Percentiles rank a stretch among this genome's conserved stretches.
phyloP scores from a whole-genome alignment of 352 stramenopile species.

The Phytophthora melonis region DNA sequence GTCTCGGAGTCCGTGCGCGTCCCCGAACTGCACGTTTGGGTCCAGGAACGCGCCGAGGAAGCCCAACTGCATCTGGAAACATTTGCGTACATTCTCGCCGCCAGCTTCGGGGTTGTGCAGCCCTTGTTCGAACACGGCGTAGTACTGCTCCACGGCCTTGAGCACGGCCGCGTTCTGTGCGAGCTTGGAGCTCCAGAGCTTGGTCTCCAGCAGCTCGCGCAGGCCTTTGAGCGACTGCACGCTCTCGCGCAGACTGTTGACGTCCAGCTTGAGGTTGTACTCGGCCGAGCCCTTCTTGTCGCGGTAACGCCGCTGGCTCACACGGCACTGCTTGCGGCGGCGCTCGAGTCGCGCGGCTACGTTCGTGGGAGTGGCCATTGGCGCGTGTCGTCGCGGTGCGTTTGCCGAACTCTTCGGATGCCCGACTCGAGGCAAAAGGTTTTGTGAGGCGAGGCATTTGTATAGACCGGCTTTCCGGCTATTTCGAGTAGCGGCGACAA shows the following conservation, averaged over 20 bases:
- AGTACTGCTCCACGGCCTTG: slow-evolving; percentile 79
- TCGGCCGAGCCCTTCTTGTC: slow-evolving; percentile 75
- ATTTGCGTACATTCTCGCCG: slow-evolving; percentile 51
- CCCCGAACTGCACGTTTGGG: slow-evolving; percentile 49
- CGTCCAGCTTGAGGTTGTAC: slow-evolving; percentile 75
- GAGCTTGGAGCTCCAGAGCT: slow-evolving; percentile 57
- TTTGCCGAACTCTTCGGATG: not conserved
- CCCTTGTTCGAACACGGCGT: slow-evolving; percentile 63
- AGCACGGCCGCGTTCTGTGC: slow-evolving; percentile 51
- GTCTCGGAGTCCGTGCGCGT: slow-evolving; percentile 40
- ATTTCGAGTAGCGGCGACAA: slow-evolving; percentile 3
- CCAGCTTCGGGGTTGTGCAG: slow-evolving; percentile 61
- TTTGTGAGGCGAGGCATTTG: slow-evolving; percentile 14
- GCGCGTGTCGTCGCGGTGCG: not conserved
- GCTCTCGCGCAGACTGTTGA: slow-evolving; percentile 70
- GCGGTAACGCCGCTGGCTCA: slow-evolving; percentile 79
- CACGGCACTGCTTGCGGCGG: slow-evolving; percentile 71
- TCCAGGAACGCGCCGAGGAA: slow-evolving; percentile 63
- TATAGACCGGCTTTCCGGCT: not conserved
- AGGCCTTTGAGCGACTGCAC: slow-evolving; percentile 62
- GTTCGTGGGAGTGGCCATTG: slow-evolving; percentile 18
- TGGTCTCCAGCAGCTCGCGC: slow-evolving; percentile 55
- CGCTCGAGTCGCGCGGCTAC: slow-evolving; percentile 49
- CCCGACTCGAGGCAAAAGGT: slow-evolving; percentile 13
- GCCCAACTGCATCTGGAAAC: slow-evolving; percentile 62